A percentile compares a stretch with the other conserved stretches of the same genome.
Evolutionary conservation across 371 early-diverging fungal species (phyloP).

Genomic region (Mucor lusitanicus): DNA sequence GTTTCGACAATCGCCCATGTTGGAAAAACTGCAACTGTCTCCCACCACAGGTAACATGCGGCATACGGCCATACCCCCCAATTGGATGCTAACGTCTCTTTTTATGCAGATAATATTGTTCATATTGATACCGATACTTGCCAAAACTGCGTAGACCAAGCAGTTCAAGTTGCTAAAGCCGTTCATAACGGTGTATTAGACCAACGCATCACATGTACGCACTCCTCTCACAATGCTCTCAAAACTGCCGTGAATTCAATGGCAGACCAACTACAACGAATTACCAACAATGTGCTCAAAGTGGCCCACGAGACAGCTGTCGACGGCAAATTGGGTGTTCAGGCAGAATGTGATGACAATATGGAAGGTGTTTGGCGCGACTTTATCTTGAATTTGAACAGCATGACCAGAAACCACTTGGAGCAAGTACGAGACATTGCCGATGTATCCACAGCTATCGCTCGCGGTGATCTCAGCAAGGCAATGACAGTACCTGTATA

Average conservation of each 20-base stretch:
- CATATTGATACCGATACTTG: constrained; percentile 18
- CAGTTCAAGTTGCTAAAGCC: constrained; percentile 52
- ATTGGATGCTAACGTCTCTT: too few relatives aligned
- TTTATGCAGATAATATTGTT: neutral
- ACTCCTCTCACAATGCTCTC: constrained; percentile 34
- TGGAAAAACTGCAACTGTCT: constrained; percentile 21
- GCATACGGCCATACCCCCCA: neutral
- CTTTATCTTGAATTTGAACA: constrained; percentile 67
- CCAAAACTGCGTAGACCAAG: constrained; percentile 43
- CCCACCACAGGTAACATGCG: constrained; percentile 3
- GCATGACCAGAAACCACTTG: constrained; percentile 66
- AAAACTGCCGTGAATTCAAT: constrained; percentile 68
- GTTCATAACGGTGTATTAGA: constrained; percentile 51
- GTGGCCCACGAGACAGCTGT: constrained; percentile 68
- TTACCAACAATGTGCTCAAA: constrained; percentile 60
- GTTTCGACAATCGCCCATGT: constrained; percentile 21
- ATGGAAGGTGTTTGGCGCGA: constrained; percentile 74
- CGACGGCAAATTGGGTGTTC: constrained; percentile 69
- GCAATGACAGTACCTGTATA: constrained; percentile 67
- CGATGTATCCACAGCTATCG: constrained; percentile 73
- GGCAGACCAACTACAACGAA: constrained; percentile 58
- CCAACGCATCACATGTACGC: constrained; percentile 50
- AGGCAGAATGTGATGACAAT: constrained; percentile 56
- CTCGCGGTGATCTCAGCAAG: constrained; percentile 69
- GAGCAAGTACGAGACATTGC: constrained; percentile 78